Evolutionary conservation across 495 filamentous ascomycete species (phyloP).

Genomic region (Rostrohypoxylon terebratum): DNA sequence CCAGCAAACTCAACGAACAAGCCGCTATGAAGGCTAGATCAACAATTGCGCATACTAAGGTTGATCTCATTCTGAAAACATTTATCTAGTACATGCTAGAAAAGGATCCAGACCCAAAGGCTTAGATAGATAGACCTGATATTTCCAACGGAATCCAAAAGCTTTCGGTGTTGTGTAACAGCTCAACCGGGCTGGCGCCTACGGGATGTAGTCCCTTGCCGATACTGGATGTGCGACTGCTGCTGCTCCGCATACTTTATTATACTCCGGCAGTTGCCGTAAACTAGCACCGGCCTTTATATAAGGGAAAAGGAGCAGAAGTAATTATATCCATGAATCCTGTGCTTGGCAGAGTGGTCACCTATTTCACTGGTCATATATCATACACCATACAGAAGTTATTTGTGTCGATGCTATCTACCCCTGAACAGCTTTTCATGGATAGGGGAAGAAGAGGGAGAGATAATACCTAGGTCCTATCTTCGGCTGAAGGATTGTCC

Average conservation of each 20-base stretch:
- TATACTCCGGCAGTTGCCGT: not conserved
- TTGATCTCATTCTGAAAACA: too few species aligned
- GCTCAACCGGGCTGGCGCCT: not conserved
- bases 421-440: not conserved
- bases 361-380: too few species aligned
- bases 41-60: too few species aligned
- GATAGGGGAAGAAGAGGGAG: not conserved
- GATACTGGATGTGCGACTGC: not conserved
- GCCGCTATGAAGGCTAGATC: too few species aligned
- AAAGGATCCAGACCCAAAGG: too few species aligned
- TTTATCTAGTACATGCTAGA: too few species aligned
- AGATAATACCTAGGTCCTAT: too few species aligned
- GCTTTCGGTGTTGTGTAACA: not conserved
- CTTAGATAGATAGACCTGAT: too few species aligned
- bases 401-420: not conserved
- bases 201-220: not conserved
- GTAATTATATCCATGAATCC: not conserved
- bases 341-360: too few species aligned
- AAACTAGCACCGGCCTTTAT: not conserved
- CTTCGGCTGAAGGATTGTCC: too few species aligned
- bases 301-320: not conserved
- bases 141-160: too few species aligned
- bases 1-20: too few species aligned
- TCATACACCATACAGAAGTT: not conserved
- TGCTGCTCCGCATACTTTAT: not conserved